A percentile compares a stretch with the other conserved stretches of the same genome.
Evolutionary conservation across 2,329 filamentous ascomycete species (phyloP).

Genomic region (Cercospora zeae-maydis): DNA sequence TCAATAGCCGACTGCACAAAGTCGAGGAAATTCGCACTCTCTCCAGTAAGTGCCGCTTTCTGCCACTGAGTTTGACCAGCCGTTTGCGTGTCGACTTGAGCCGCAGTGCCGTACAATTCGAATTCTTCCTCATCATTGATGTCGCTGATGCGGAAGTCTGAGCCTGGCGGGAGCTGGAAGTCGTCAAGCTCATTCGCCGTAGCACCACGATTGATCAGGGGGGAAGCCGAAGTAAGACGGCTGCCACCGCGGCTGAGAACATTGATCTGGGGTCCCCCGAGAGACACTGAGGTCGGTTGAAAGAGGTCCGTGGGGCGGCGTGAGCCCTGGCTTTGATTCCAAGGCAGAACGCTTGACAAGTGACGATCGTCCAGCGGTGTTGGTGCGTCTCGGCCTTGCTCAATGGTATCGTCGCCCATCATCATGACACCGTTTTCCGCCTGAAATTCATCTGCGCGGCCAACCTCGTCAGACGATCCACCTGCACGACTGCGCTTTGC

Average conservation of each 20-base stretch:
- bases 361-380: constrained; percentile 60
- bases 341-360: constrained; percentile 62
- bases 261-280: constrained; percentile 25
- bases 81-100: constrained; percentile 49
- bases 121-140: constrained; percentile 39
- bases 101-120: constrained; percentile 46
- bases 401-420: constrained; percentile 49
- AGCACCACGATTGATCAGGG: constrained; percentile 52
- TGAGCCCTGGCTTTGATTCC: constrained; percentile 52
- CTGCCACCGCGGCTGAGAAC: constrained; percentile 46
- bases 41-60: constrained; percentile 53
- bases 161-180: constrained; percentile 12
- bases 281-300: constrained; percentile 31
- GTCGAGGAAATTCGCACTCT: constrained; percentile 60
- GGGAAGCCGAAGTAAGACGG: constrained; percentile 58
- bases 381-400: constrained; percentile 66
- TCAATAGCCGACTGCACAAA: constrained; percentile 53
- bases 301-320: constrained; percentile 41
- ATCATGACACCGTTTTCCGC: constrained; percentile 19
- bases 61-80: constrained; percentile 49
- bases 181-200: constrained; percentile 18
- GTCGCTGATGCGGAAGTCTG: constrained; percentile 16
- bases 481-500: constrained; percentile 33
- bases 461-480: constrained; percentile 35
- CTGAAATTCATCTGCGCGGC: constrained; percentile 29